Conservation (phyloP, 345 rosid genomes). For the Populus nigra region DNA sequence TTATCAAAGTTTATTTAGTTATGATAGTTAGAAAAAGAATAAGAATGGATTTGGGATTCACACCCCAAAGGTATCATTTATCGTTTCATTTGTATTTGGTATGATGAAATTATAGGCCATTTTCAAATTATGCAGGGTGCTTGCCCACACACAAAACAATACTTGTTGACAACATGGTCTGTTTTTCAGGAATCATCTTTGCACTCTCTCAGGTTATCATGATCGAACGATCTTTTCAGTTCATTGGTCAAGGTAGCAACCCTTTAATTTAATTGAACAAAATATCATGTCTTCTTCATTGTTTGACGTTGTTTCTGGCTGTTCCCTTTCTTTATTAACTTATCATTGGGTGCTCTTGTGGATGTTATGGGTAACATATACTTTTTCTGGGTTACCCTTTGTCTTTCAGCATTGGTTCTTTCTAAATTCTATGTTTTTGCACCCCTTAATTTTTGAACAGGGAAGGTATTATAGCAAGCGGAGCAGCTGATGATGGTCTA, state of each 20-base stretch:
- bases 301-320: too few relatives aligned
- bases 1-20: background rate
- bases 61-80: too few relatives aligned
- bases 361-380: too few relatives aligned
- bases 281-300: background rate
- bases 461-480: conserved; percentile 80
- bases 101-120: background rate
- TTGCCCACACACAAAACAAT: too few relatives aligned
- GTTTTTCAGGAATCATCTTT: conserved; percentile 69
- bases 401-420: too few relatives aligned
- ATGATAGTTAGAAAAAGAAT: background rate
- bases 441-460: conserved; percentile 10
- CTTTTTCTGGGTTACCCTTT: too few relatives aligned
- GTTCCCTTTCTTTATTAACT: too few relatives aligned
- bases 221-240: conserved; percentile 88
- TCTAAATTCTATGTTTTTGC: too few relatives aligned
- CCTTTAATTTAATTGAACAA: background rate
- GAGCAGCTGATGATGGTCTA: conserved; percentile 89
- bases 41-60: background rate
- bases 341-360: too few relatives aligned
- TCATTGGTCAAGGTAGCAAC: conserved; percentile 87
- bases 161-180: background rate
- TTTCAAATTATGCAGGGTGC: too few relatives aligned
- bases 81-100: too few relatives aligned
- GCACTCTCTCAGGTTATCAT: conserved; percentile 89